Evolutionary conservation across 345 rosid genomes (phyloP).

Genomic region (Salix koriyanagi): DNA sequence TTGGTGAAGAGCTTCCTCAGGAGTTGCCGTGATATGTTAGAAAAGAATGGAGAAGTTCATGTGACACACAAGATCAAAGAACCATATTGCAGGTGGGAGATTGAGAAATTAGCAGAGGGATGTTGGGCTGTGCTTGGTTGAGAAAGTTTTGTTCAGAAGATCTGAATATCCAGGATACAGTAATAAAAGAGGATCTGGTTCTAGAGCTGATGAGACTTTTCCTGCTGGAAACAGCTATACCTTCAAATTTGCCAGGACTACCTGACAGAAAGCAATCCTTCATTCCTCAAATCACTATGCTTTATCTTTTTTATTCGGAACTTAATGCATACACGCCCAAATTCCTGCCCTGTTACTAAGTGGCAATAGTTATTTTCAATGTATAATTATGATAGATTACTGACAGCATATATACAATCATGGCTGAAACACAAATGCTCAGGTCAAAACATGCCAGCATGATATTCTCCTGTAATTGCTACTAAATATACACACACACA

Average conservation of each 20-base stretch:
- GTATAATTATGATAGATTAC: no score
- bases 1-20: background rate
- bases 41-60: background rate
- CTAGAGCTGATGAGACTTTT: background rate
- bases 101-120: background rate
- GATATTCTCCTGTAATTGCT: no score
- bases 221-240: background rate
- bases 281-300: no score
- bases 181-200: background rate
- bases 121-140: background rate
- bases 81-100: background rate
- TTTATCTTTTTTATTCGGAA: no score
- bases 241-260: background rate
- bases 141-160: background rate
- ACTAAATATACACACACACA: no score
- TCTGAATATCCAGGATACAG: background rate
- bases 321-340: no score
- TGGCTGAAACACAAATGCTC: no score
- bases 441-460: no score
- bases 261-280: no score
- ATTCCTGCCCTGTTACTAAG: background rate
- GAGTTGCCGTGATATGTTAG: background rate
- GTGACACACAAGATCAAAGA: background rate
- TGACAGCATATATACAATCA: no score
- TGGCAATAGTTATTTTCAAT: no score